Evolutionary conservation across 192 early-diverging fungal genomes (phyloP), one percentile per base, ranked within the genome.

Genomic region (Gryganskiella cystojenkinii): DNA sequence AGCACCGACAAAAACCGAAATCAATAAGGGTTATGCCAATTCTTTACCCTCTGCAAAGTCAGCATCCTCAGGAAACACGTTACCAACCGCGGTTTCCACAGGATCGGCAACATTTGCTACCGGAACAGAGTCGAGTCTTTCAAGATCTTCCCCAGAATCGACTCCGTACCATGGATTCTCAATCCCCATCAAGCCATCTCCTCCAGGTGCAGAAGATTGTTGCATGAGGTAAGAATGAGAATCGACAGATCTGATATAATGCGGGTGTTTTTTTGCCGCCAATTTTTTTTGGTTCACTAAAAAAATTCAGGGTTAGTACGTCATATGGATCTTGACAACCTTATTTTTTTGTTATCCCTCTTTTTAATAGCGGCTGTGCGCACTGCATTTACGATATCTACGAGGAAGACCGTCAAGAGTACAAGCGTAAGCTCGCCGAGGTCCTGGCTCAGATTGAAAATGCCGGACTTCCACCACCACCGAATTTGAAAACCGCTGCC

Each of bases 321-420:
- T n/a, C n/a, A n/a, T n/a, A n/a, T n/a, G n/a, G n/a, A 31, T 53
- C 15, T 25, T 54, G 43, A 62, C 7, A 19, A 20, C 14, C 24
- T 19, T 56, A 44, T 31, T 37, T 13, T 40, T 14, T 34, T 13
- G 14, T 34, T 55, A 31, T 22, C 13, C 19, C 58, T 40, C 25
- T 11, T 8, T 61, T 34, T 24, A 11, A 35, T 54, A 78, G 74
- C 40, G 74, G 74, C 6, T 78, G 74, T 54, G 74, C 67, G 22
- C 61, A 69, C 37, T 78, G 74, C 56, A 55, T 78, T 17, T 78
- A 78, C 34, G 74, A 78, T 28, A 60, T 78, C 7, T 78, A 78
- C 9, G 74, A 78, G 50, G 74, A 78, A 13, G 74, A 78, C 33
- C 51, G 74, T 20, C 74, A 78, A 28, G 66, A 68, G 11, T 78